Conservation (phyloP, 1,139 yeast genomes). For the Yamadazyma diospyri region DNA sequence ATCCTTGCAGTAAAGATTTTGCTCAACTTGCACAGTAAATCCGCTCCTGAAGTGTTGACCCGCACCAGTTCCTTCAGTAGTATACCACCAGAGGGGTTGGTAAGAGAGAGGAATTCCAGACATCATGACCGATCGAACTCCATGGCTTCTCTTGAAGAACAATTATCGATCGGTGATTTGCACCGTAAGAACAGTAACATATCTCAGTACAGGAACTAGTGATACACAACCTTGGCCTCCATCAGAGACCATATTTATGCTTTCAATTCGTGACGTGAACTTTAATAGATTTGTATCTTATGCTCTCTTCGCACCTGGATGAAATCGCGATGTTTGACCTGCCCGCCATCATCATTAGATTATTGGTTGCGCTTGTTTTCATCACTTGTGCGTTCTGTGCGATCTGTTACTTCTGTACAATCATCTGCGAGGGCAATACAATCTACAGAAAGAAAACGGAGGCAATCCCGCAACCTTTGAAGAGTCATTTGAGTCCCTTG, state of each 20-base stretch:
- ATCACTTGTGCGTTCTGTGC: neutral
- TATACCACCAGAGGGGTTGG: neutral
- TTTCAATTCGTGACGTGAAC: too few species aligned
- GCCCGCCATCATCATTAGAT: neutral
- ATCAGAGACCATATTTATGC: too few species aligned
- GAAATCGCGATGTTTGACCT: slow-evolving; percentile 1
- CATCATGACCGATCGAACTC: slow-evolving; percentile 5
- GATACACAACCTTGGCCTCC: too few species aligned
- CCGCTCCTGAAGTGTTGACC: slow-evolving; percentile 14
- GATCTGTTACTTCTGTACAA: neutral
- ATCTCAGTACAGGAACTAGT: slow-evolving; percentile 9
- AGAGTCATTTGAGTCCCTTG: slow-evolving; percentile 4
- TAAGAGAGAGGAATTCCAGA: too few species aligned
- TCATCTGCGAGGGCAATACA: neutral
- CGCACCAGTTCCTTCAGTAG: slow-evolving; percentile 17
- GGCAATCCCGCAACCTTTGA: neutral
- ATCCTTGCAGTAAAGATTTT: slow-evolving; percentile 16
- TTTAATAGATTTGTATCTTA: too few species aligned
- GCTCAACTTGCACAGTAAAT: slow-evolving; percentile 12
- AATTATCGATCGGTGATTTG: slow-evolving; percentile 9
- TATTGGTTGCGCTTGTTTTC: neutral
- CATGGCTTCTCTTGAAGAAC: slow-evolving; percentile 5
- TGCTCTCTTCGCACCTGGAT: too few species aligned
- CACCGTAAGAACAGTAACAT: slow-evolving; percentile 18
- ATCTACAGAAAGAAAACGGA: too few species aligned